phyloP scores from a whole-genome alignment of 2,329 filamentous ascomycete species.

The Aspergillus neoniger region DNA sequence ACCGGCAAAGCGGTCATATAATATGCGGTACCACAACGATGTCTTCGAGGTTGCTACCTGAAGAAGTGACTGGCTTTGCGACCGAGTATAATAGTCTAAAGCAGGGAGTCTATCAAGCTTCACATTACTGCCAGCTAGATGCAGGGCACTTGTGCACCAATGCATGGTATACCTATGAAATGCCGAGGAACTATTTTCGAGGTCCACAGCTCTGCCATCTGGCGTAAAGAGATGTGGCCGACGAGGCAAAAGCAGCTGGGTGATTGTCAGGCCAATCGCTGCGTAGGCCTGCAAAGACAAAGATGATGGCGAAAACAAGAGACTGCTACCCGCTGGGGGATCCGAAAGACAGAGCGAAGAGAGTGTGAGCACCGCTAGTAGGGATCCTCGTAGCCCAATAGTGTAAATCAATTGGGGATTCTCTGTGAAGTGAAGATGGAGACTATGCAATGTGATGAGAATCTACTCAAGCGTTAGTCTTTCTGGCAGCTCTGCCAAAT shows the following conservation, averaged over 20 bases:
- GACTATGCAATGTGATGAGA: background rate
- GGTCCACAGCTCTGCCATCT: background rate
- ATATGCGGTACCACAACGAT: background rate
- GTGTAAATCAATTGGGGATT: background rate
- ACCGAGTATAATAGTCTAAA: background rate
- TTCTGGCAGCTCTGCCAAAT: background rate
- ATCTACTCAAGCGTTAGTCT: background rate
- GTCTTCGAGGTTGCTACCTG: background rate
- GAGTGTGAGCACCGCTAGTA: background rate
- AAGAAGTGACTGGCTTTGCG: background rate
- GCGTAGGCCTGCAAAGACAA: background rate
- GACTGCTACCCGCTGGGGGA: background rate
- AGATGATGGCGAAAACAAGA: background rate
- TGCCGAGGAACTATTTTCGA: background rate
- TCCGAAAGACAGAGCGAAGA: background rate
- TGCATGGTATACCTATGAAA: background rate
- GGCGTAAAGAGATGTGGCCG: background rate
- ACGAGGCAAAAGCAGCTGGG: background rate
- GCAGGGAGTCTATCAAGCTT: background rate
- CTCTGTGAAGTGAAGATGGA: background rate
- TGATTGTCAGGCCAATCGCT: background rate
- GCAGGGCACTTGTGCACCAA: background rate
- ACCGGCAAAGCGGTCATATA: background rate
- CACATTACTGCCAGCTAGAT: background rate
- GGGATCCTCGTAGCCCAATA: background rate